Evolutionary conservation across 164 flowering plant genomes (phyloP), one percentile per base, ranked within the genome.

Genomic region (Dillenia suffruticosa): DNA sequence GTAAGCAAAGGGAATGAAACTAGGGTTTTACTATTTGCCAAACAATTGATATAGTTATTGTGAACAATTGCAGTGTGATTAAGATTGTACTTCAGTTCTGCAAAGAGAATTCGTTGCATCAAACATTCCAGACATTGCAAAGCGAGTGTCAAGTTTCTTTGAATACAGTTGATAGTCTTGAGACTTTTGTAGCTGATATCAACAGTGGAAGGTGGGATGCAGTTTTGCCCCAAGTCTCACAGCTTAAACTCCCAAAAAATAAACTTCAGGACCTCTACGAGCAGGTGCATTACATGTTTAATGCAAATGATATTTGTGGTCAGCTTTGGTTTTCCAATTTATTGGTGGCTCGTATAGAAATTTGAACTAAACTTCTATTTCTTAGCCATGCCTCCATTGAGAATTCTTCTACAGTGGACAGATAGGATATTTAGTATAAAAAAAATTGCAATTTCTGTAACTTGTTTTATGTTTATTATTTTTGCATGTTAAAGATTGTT

Each of bases 181-280:
- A 92, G 74, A 88, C 97, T 11, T 92, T 95, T 74, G 77, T 88
- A 68, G 86, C 97, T 17, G 99, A 95, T 73, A 84, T 95, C 52
- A 91, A 95, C 61, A 75, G 88, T 70, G 99, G 99, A 51, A 75
- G 97, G 55, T 95, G 99, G 99, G 99, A 95, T 77, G 84, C 97
- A 4, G 79, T 95, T 56, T 72, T 95, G 74, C 99, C 99, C 64
- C 99, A 91, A 73, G 88, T 95, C 8, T 71, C 96, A 17, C 99
- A 95, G 54, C 94, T 95, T 44, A 92, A 95, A 79, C 97, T 95
- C 62, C 97, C 99, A 0, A 78, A 96, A 67, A 86, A 91, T 77
- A 95, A 88, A 68, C 70, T 95, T 45, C 97, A 95, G 79, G 99
- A 95, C 71, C 77, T 95, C 74, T 95, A 95, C 66, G 99, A 95